Percentiles rank a stretch among this genome's conserved stretches.
Evolutionary conservation across 768 basidiomycete genomes (phyloP).

Genomic region (Tylopilus sp.): DNA sequence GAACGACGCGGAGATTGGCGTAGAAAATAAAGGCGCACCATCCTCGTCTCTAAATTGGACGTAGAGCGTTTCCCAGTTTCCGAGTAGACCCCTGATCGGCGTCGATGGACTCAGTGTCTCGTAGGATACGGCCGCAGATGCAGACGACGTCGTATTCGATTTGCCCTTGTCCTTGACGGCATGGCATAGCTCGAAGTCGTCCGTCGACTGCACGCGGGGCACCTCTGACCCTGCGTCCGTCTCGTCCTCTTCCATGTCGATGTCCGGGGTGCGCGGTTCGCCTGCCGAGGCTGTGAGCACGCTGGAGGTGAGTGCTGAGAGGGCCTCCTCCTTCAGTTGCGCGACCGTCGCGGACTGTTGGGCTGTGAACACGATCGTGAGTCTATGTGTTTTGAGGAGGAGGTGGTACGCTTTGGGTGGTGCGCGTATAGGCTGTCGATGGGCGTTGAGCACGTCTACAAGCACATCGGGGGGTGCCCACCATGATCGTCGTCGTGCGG

Average conservation of each 20-base stretch:
- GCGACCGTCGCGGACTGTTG: slow-evolving; percentile 52
- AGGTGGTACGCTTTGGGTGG: slow-evolving; percentile 65
- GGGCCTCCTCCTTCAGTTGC: slow-evolving; percentile 58
- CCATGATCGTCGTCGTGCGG: slow-evolving; percentile 12
- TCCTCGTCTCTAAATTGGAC: slow-evolving; percentile 61
- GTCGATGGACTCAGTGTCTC: slow-evolving; percentile 43
- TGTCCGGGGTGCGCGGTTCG: slow-evolving; percentile 27
- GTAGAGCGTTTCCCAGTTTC: slow-evolving; percentile 66
- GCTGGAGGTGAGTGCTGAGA: slow-evolving; percentile 55
- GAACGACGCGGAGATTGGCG: not conserved
- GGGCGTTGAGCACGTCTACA: not conserved
- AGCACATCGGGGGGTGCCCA: slow-evolving; percentile 3
- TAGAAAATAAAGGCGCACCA: slow-evolving; percentile 37
- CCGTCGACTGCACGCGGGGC: slow-evolving; percentile 33
- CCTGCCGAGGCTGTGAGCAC: slow-evolving; percentile 31
- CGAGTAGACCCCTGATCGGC: slow-evolving; percentile 48
- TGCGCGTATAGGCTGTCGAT: slow-evolving; percentile 45
- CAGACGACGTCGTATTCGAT: slow-evolving; percentile 31
- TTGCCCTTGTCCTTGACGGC: slow-evolving; percentile 49
- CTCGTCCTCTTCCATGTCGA: slow-evolving; percentile 18
- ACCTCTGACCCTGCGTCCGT: slow-evolving; percentile 19
- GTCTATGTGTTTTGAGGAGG: slow-evolving; percentile 67
- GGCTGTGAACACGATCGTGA: slow-evolving; percentile 59
- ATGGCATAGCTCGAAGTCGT: slow-evolving; percentile 66
- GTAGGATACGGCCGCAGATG: slow-evolving; percentile 34